Base-by-base conservation (phyloP, 306 rosid genomes). In the Acacia crassicarpa region DNA sequence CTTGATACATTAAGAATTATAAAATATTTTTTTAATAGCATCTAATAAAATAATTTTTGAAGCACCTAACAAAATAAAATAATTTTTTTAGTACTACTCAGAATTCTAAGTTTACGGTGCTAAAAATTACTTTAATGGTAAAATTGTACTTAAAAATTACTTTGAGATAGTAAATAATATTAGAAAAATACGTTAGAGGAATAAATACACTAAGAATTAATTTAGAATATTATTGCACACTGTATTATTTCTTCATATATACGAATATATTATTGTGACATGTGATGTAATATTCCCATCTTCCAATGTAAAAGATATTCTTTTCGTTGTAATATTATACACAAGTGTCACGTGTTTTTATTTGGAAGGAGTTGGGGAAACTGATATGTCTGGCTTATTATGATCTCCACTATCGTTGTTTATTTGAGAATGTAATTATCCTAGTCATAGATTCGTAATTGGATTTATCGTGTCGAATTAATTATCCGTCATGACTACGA, bases 331-430 rank as follows among this genome's bases (percentile, higher is more conserved):
- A 41, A 48, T 67, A 35, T 12, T 10, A 32, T 71, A 66, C 75
- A 67, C 70, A 79, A 78, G 67, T 20, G 78, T 76, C 90, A 87
- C 87, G 84, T 88, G 90, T 72, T 80, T 30, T 53, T 67, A 82
- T 66, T 41, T 41, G 80, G 77, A 82, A 82, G 27, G 79, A 27
- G 74, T 38, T n/a, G 48, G 2, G 83, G 81, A 82, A 84, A 83
- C 14, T 20, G 66, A n/a, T 11, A 43, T 46, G 74, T 71, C 72
- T 16, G 56, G 32, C 43, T 53, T 48, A 4, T 48, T 14, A 10
- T n/a, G n/a, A n/a, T n/a, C n/a, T n/a, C n/a, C n/a, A n/a, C n/a
- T n/a, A n/a, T n/a, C n/a, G n/a, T n/a, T n/a, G n/a, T n/a, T n/a
- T n/a, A n/a, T n/a, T n/a, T n/a, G n/a, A n/a, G n/a, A n/a, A n/a